These are phyloP conservation scores for Dactylis glomerata DNA, from an alignment of 176 grass and related monocot species.

Conservation along the genomic window DNA sequence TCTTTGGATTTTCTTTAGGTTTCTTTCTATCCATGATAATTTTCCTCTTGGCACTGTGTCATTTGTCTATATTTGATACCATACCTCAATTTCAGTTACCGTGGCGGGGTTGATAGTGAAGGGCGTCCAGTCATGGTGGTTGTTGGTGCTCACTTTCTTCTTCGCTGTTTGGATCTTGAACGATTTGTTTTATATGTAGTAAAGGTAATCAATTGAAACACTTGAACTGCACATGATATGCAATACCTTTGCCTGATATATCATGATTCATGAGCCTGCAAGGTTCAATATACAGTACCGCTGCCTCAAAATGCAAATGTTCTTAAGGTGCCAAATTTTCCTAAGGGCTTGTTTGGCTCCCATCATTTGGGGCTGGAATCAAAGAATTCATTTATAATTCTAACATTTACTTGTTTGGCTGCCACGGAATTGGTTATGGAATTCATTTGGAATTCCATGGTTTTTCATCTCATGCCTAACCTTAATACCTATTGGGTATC, in stretches of 20 bases:
- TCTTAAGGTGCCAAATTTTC: not conserved
- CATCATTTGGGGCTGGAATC: too few species aligned
- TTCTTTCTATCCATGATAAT: not conserved
- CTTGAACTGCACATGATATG: not conserved
- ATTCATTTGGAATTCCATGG: too few species aligned
- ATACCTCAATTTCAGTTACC: slow-evolving; percentile 51
- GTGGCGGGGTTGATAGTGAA: slow-evolving; percentile 85
- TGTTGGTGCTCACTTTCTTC: slow-evolving; percentile 95
- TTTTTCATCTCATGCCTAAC: too few species aligned
- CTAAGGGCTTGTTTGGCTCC: too few species aligned
- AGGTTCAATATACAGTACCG: not conserved
- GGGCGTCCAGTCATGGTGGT: slow-evolving; percentile 86
- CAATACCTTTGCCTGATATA: not conserved
- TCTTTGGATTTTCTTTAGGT: not conserved
- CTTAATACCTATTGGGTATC: too few species aligned
- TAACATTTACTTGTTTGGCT: too few species aligned
- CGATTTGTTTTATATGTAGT: slow-evolving; percentile 83
- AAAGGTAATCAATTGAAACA: slow-evolving; percentile 54
- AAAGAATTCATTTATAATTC: too few species aligned
- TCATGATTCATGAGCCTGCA: not conserved
- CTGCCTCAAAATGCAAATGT: not conserved
- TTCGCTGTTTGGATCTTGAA: slow-evolving; percentile 92
- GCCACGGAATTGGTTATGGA: too few species aligned
- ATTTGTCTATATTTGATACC: slow-evolving; percentile 13
- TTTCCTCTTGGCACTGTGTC: not conserved